Evolutionary conservation across 208 protist genomes (phyloP).

Genomic region (Trypanosoma rangeli): DNA sequence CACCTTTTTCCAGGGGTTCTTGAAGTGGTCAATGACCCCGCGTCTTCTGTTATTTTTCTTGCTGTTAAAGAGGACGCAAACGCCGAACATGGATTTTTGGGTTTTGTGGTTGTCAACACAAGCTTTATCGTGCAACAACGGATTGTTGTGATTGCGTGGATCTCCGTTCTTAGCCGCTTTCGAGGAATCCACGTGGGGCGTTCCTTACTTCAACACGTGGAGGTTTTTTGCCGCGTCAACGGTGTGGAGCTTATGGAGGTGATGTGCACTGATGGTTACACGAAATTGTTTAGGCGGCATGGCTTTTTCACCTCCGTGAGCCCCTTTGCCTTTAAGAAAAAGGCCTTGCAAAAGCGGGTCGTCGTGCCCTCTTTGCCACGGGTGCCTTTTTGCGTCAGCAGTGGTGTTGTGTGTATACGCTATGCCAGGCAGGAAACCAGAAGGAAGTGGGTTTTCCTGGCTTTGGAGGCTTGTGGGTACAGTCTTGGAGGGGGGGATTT

Average conservation of each 20-base stretch:
- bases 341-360: constrained; percentile 12
- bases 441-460: constrained; percentile 25
- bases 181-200: constrained; percentile 25
- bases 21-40: constrained; percentile 7
- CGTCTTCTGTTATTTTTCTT: constrained; percentile 19
- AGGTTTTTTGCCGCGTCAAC: constrained; percentile 17
- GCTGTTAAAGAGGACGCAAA: constrained; percentile 8
- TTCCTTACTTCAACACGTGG: constrained; percentile 27
- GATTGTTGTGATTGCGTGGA: constrained; percentile 24
- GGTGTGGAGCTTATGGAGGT: constrained; percentile 5
- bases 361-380: not conserved
- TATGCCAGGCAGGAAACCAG: constrained; percentile 24
- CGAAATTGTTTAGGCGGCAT: constrained; percentile 12
- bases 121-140: constrained; percentile 1
- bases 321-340: constrained; percentile 9
- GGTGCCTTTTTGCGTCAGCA: constrained; percentile 15
- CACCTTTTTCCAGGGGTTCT: constrained; percentile 2
- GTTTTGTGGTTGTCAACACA: constrained; percentile 25
- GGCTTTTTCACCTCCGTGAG: not conserved
- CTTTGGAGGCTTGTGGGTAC: constrained; percentile 34
- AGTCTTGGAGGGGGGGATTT: constrained; percentile 39
- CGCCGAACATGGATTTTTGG: constrained; percentile 1
- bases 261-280: constrained; percentile 7
- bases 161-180: constrained; percentile 29
- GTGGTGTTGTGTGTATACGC: constrained; percentile 10